These are phyloP conservation scores for Patellifolia procumbens DNA, from an alignment of 179 eudicot genomes.

Conservation along the genomic window DNA sequence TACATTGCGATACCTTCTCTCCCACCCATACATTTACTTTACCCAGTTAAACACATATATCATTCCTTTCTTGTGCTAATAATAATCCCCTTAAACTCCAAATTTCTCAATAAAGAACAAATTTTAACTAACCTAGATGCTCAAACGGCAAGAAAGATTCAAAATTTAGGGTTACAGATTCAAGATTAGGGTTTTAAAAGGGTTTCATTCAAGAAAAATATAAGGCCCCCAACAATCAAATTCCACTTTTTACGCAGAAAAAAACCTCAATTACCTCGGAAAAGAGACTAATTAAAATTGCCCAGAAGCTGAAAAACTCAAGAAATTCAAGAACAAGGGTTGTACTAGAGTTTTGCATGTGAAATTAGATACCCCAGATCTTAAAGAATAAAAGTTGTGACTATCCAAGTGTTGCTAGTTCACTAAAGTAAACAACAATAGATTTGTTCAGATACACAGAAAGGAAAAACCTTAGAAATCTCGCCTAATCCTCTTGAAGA, in stretches of 20 bases:
- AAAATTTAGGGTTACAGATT: conserved; percentile 6
- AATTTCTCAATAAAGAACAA: too few relatives aligned
- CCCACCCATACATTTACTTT: conserved; percentile 94
- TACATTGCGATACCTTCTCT: conserved; percentile 87
- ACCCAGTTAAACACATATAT: conserved; percentile 19
- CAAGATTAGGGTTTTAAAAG: too few relatives aligned
- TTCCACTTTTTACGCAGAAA: background rate
- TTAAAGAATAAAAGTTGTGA: conserved; percentile 17
- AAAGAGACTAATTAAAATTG: conserved; percentile 2
- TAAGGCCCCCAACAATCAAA: conserved; percentile 2
- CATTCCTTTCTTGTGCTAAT: background rate
- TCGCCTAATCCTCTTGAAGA: background rate
- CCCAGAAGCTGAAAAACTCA: conserved; percentile 28
- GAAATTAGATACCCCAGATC: conserved; percentile 30
- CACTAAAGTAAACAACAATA: conserved; percentile 13
- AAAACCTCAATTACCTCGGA: conserved; percentile 7
- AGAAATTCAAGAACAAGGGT: conserved; percentile 9
- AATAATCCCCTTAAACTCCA: too few relatives aligned
- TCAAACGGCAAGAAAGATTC: conserved; percentile 15
- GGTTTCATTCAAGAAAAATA: background rate
- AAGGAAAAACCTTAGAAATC: background rate
- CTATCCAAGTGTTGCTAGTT: conserved; percentile 2
- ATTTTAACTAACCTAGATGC: conserved; percentile 30
- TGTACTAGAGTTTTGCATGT: conserved; percentile 18
- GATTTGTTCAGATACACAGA: conserved; percentile 19